Evolutionary conservation across 2,329 filamentous ascomycete species (phyloP), one percentile per base, ranked within the genome.

Genomic region (Colletotrichum sp.): DNA sequence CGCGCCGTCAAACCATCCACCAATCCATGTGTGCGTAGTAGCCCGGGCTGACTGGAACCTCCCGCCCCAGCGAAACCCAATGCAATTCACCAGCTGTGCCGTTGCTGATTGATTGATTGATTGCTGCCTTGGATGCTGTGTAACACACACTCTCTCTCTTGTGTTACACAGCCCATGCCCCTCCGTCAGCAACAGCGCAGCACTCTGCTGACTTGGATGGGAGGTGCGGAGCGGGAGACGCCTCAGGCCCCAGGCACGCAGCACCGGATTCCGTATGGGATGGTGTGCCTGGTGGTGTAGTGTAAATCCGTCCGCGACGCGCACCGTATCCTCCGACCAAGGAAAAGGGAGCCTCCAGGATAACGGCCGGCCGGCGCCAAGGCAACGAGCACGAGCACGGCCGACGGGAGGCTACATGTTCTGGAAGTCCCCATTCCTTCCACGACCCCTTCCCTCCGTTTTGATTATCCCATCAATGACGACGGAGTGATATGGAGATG

Each of bases 221-320:
- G 66, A 49, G 67, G 67, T 71, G 72, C 68, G 72, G 72, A 75
- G 60, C 72, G 72, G 72, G 71, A 73, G 26, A 49, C 24, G 32
- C 69, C 60, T 63, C 49, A 59, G 64, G 49, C 26, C 52, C 66
- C 66, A 69, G 57, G 30, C 34, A 52, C 36, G 26, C 55, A 69
- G 15, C 21, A 15, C 55, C 32, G 13, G 18, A 55, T 32, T 28
- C 59, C 21, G 67, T 18, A 30, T 21, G 49, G 24, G 67, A 57
- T 21, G 65, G 49, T 68, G 49, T 39, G 36, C 21, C 32, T 55
- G 6, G 32, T 21, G 24, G 5, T 24, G 28, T 6, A 15, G 9
- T 24, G 64, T 30, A 13, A 21, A n/a, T 55, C 55, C 59, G 59
- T 63, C 1, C 15, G 59, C 28, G 28, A 28, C 28, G 18, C 26